Base-by-base conservation (phyloP, 2,329 filamentous ascomycete genomes). In the Colletotrichum nymphaeae region DNA sequence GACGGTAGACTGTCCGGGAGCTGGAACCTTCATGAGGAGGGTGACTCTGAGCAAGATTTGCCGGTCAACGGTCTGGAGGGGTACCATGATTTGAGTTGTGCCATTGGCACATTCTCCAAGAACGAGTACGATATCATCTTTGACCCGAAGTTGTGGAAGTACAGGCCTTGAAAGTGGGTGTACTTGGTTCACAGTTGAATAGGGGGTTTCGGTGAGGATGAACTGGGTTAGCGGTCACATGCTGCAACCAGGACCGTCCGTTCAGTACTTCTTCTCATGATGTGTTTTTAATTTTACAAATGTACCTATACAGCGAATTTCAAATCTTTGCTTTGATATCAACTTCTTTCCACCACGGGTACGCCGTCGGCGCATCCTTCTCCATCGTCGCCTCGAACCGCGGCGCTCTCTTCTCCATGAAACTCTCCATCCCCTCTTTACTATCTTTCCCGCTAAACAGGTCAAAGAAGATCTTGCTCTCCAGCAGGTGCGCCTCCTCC, bases 1-100 rank as follows among this genome's bases (percentile, higher is more conserved):
- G 88, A 94, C 76, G 94, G 94, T 1, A 80, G 78, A 67, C 84
- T 85, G 74, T 86, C 83, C 0, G 91, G 89, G 0, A 84, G 87
- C 0, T 97, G 94, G 94, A 87, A 94, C 80, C 80, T 95, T 58
- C 91, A 94, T 76, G 93, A 95, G 84, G 92, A 94, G 84, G 87
- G 89, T 66, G 94, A 96, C 80, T 83, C 85, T 4, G 84, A 89
- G 76, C 83, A 89, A 77, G 91, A 93, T 77, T 81, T 90, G 70
- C 90, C 91, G 0, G 89, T 93, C 1, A 86, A 83, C 5, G 94
- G 94, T 0, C 81, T 96, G 60, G 91, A 94, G 79, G 93, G 93
- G 0, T 88, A 89, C 63, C 89, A 93, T 76, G 94, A 96, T 80
- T 75, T 95, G 69, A 91, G 90, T 78, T 92, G 91, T 19, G 91